phyloP scores from a whole-genome alignment of 768 basidiomycete species.

The Termitomyces sp. region DNA sequence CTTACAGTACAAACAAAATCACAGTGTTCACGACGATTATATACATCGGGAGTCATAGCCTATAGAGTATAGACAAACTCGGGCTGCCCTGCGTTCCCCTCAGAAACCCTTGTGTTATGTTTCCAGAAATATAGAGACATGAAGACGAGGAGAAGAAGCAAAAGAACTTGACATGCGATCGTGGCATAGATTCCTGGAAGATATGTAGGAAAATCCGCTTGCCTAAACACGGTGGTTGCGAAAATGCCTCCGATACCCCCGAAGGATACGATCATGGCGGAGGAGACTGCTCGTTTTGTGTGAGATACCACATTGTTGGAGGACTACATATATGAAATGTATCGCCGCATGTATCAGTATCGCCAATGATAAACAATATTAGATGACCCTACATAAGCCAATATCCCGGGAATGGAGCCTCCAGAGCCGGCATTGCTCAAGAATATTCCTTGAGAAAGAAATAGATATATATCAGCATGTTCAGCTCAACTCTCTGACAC shows the following conservation, averaged over 20 bases:
- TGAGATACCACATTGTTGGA: constrained; percentile 50
- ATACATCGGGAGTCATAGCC: too few relatives aligned
- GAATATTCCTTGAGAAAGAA: constrained; percentile 36
- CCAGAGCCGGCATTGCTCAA: constrained; percentile 41
- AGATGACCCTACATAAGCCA: constrained; percentile 41
- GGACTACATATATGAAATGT: constrained; percentile 24
- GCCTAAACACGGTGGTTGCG: constrained; percentile 44
- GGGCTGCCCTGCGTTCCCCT: constrained; percentile 29
- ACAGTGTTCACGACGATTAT: not conserved
- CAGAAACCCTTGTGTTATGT: constrained; percentile 29
- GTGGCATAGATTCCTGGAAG: constrained; percentile 45
- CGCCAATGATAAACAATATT: not conserved
- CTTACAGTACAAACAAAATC: not conserved
- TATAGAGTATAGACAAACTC: constrained; percentile 42
- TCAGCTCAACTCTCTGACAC: not conserved
- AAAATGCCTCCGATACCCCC: constrained; percentile 47
- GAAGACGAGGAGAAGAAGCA: constrained; percentile 35
- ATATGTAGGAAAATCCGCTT: constrained; percentile 42
- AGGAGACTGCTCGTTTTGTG: constrained; percentile 45
- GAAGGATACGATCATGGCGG: constrained; percentile 44
- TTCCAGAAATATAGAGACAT: constrained; percentile 35
- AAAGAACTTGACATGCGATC: constrained; percentile 38
- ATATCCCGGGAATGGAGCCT: constrained; percentile 43
- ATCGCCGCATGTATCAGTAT: not conserved
- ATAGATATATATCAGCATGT: not conserved